These are phyloP conservation scores for Diophrys appendiculata DNA, from an alignment of 73 alveolate species.

Conservation along the genomic window DNA sequence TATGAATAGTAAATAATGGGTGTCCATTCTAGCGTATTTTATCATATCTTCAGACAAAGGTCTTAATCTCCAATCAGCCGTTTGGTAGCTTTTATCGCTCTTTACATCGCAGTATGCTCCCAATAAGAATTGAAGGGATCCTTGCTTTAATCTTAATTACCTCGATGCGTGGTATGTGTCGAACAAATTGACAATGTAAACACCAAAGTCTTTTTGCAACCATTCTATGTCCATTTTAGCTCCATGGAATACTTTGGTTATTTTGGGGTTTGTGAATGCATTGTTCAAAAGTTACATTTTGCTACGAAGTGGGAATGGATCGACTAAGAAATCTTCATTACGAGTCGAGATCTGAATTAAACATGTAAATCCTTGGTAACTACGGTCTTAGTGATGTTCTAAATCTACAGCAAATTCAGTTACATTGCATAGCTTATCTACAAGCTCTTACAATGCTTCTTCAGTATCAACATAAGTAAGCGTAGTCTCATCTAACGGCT, in stretches of 20 bases:
- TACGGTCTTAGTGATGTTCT: constrained; percentile 88
- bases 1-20: constrained; percentile 93
- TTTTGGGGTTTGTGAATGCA: constrained; percentile 66
- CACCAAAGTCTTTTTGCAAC: constrained; percentile 94
- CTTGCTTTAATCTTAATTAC: constrained; percentile 67
- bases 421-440: constrained; percentile 71
- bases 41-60: constrained; percentile 91
- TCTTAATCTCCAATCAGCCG: constrained; percentile 97
- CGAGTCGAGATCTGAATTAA: constrained; percentile 85
- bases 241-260: constrained; percentile 91
- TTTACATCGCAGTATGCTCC: constrained; percentile 75
- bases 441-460: constrained; percentile 68
- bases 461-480: constrained; percentile 66
- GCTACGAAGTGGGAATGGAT: constrained; percentile 42
- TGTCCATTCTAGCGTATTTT: constrained; percentile 96
- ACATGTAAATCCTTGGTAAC: constrained; percentile 93
- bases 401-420: constrained; percentile 90
- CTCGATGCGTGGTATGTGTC: constrained; percentile 95
- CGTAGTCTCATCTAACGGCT: constrained; percentile 43
- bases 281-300: constrained; percentile 54
- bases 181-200: constrained; percentile 91
- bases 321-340: constrained; percentile 54
- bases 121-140: constrained; percentile 77
- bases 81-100: constrained; percentile 91
- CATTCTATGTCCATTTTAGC: constrained; percentile 89